Conservation (phyloP, 371 early-diverging fungal species). For the Mortierella sp. region DNA sequence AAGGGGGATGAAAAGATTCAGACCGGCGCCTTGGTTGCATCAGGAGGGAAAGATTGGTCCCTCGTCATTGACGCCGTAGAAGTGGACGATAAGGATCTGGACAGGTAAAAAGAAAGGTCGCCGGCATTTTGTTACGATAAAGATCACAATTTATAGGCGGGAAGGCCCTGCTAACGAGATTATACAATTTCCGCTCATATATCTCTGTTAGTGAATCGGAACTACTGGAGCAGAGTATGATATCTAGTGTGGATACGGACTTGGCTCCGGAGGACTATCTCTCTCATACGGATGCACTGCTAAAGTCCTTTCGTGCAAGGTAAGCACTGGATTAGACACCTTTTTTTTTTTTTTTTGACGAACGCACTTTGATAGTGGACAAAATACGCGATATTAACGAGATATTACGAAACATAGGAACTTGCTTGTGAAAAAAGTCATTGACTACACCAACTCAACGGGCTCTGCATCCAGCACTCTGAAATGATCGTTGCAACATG, state of each 20-base stretch:
- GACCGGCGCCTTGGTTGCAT: neutral
- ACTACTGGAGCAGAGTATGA: constrained; percentile 31
- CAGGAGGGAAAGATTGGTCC: constrained; percentile 33
- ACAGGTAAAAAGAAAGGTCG: constrained; percentile 15
- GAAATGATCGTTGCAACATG: neutral
- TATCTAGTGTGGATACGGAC: constrained; percentile 41
- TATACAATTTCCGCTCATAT: neutral
- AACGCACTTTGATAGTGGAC: too few relatives aligned
- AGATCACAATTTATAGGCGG: neutral
- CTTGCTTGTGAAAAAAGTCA: constrained; percentile 21
- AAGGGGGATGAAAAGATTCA: constrained; percentile 1
- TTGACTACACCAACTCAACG: constrained; percentile 16
- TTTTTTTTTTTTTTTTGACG: too few relatives aligned
- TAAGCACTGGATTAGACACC: too few relatives aligned
- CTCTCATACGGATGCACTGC: constrained; percentile 28
- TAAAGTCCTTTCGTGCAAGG: constrained; percentile 42
- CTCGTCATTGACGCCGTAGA: constrained; percentile 43
- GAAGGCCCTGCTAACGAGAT: too few relatives aligned
- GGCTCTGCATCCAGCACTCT: neutral
- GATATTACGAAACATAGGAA: too few relatives aligned
- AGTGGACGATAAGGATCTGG: constrained; percentile 15
- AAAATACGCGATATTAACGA: too few relatives aligned
- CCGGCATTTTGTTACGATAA: neutral
- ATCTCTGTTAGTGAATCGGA: constrained; percentile 24
- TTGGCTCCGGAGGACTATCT: constrained; percentile 31